Percentiles rank a stretch among this genome's conserved stretches.
These are phyloP conservation scores for Gleditsia sinensis DNA, from an alignment of 306 rosid genomes.

Conservation along the genomic window DNA sequence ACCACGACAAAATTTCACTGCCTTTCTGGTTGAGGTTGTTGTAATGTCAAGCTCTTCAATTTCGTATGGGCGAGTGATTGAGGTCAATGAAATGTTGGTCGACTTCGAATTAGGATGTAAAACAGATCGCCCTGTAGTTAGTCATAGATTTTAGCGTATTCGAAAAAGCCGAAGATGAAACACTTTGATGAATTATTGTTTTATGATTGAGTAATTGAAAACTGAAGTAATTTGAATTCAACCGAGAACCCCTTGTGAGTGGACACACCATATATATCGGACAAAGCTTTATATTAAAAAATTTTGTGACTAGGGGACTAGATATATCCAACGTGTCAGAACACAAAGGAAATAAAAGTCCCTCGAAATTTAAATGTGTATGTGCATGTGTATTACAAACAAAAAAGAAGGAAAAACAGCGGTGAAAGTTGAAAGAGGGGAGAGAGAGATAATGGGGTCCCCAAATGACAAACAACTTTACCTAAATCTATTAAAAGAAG, in stretches of 20 bases:
- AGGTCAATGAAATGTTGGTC: too few species aligned
- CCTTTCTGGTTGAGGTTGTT: slow-evolving; percentile 34
- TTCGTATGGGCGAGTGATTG: background rate
- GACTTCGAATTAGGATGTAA: background rate
- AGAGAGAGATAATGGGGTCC: slow-evolving; percentile 30
- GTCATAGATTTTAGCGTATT: background rate
- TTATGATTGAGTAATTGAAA: slow-evolving; percentile 36
- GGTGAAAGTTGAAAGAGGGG: slow-evolving; percentile 25
- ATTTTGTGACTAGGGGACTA: background rate
- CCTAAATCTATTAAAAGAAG: slow-evolving; percentile 33
- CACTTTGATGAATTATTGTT: slow-evolving; percentile 30
- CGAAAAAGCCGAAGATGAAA: background rate
- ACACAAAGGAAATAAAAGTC: slow-evolving; percentile 9
- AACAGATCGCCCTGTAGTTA: background rate
- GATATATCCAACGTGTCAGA: slow-evolving; percentile 4
- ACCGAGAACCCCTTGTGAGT: background rate
- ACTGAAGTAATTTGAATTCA: slow-evolving; percentile 1
- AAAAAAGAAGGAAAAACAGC: background rate
- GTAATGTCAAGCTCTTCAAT: background rate
- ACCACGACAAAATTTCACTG: slow-evolving; percentile 28
- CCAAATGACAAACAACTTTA: slow-evolving; percentile 47
- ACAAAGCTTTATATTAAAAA: slow-evolving; percentile 29
- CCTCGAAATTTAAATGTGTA: too few species aligned
- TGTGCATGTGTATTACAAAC: background rate
- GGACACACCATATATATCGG: slow-evolving; percentile 29